Evolutionary conservation across 768 basidiomycete genomes (phyloP).

Genomic region (Auriculariales sp.): DNA sequence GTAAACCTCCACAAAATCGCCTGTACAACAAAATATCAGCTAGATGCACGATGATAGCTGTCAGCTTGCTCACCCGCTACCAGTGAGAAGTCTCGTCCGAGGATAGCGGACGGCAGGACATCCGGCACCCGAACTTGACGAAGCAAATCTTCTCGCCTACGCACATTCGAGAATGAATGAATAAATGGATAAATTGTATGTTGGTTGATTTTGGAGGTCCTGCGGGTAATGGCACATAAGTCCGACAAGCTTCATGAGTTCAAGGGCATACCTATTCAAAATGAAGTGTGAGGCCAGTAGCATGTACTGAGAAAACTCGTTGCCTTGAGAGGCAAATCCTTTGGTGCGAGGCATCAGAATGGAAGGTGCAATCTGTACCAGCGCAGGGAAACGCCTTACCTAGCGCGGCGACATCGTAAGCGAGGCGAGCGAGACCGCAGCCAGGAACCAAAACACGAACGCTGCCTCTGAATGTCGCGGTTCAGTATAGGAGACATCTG

Average conservation of each 20-base stretch:
- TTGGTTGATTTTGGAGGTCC: conserved; percentile 51
- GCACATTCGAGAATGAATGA: conserved; percentile 82
- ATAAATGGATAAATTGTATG: conserved; percentile 79
- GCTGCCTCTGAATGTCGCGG: conserved; percentile 23
- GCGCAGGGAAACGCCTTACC: conserved; percentile 30
- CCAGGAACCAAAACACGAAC: conserved; percentile 79
- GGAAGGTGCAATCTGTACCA: not conserved
- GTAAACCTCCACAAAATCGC: conserved; percentile 91
- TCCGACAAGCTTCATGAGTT: not conserved
- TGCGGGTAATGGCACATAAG: conserved; percentile 10
- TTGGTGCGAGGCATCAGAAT: not conserved
- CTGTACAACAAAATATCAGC: conserved; percentile 19
- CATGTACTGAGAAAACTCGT: conserved; percentile 95
- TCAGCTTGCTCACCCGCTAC: conserved; percentile 61
- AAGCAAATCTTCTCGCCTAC: conserved; percentile 43
- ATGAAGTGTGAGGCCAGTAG: conserved; percentile 79
- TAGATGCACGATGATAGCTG: not conserved
- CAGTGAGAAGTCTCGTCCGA: conserved; percentile 57
- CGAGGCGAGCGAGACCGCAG: conserved; percentile 75
- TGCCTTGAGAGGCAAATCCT: conserved; percentile 88
- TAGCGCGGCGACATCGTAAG: conserved; percentile 72
- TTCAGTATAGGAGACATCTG: not conserved
- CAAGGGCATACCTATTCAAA: conserved; percentile 52
- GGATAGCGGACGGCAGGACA: conserved; percentile 57
- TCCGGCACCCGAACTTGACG: conserved; percentile 66